These are phyloP conservation scores for Macrocybe sp. DNA, from an alignment of 1,284 basidiomycete genomes.

Conservation along the genomic window DNA sequence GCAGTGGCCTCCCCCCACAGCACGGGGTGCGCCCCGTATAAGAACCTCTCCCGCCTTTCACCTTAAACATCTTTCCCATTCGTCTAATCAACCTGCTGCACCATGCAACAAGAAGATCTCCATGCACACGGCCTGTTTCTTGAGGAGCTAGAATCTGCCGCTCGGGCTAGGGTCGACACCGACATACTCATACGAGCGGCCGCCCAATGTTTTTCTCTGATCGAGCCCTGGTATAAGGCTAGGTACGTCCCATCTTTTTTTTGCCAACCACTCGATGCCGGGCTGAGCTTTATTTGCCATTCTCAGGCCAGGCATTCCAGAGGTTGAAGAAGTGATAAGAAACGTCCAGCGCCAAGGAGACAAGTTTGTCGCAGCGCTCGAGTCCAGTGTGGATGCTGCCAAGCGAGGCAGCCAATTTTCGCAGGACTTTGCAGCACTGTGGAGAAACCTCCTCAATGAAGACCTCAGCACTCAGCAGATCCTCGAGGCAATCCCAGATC, in stretches of 20 bases:
- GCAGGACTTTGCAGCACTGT: slow-evolving; percentile 4
- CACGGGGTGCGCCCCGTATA: no score
- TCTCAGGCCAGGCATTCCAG: slow-evolving; percentile 4
- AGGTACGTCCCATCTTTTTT: slow-evolving; percentile 3
- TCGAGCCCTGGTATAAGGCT: slow-evolving; percentile 7
- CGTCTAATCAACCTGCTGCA: no score
- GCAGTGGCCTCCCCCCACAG: no score
- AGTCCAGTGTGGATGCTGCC: slow-evolving; percentile 3
- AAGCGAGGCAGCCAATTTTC: slow-evolving; percentile 1
- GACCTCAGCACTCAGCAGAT: slow-evolving; percentile 1
- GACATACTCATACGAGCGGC: neutral
- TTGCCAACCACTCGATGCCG: neutral
- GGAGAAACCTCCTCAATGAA: neutral
- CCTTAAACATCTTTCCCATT: no score
- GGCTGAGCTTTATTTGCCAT: neutral
- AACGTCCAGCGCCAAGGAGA: slow-evolving; percentile 1
- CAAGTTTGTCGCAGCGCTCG: slow-evolving; percentile 1
- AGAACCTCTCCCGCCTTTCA: no score
- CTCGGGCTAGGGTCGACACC: neutral
- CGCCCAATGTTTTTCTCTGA: neutral
- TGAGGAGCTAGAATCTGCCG: neutral
- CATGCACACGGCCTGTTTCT: no score
- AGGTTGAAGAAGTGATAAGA: slow-evolving; percentile 3
- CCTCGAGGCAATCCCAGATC: neutral
- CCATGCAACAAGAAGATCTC: no score